Conservation (phyloP, 192 early-diverging fungal species). For the Umbelopsis vinacea region DNA sequence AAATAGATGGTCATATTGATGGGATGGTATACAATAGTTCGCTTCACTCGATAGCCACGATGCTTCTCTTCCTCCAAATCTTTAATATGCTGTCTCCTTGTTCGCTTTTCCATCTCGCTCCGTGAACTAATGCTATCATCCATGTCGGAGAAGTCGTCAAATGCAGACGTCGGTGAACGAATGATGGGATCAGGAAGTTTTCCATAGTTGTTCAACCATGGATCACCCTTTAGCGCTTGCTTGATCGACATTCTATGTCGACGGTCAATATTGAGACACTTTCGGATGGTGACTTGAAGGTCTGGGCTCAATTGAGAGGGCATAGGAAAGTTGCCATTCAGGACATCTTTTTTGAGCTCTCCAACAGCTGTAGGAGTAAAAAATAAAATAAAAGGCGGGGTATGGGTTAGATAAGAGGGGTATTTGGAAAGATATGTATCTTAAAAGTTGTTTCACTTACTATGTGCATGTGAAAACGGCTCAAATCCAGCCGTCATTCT, state of each 20-base stretch:
- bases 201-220: constrained; percentile 49
- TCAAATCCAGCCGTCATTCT: constrained; percentile 70
- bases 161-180: constrained; percentile 4
- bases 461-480: constrained; percentile 52
- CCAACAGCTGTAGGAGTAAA: constrained; percentile 42
- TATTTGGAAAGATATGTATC: not conserved
- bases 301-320: constrained; percentile 45
- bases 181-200: constrained; percentile 23
- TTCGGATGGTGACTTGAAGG: constrained; percentile 48
- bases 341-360: constrained; percentile 55
- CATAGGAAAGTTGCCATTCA: constrained; percentile 42
- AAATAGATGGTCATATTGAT: constrained; percentile 39
- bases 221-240: constrained; percentile 46
- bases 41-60: not conserved
- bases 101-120: constrained; percentile 23
- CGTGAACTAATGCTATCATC: not conserved
- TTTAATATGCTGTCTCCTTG: constrained; percentile 20
- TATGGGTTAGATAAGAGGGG: not conserved
- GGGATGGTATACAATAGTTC: constrained; percentile 36
- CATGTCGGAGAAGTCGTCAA: constrained; percentile 14
- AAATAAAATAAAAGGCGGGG: not conserved
- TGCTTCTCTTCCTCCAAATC: constrained; percentile 31
- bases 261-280: constrained; percentile 49
- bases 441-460: constrained; percentile 22
- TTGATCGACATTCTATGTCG: constrained; percentile 43